Percentiles rank a stretch among this genome's conserved stretches.
Evolutionary conservation across 306 rosid species (phyloP).

Genomic region (Psophocarpus tetragonolobus): DNA sequence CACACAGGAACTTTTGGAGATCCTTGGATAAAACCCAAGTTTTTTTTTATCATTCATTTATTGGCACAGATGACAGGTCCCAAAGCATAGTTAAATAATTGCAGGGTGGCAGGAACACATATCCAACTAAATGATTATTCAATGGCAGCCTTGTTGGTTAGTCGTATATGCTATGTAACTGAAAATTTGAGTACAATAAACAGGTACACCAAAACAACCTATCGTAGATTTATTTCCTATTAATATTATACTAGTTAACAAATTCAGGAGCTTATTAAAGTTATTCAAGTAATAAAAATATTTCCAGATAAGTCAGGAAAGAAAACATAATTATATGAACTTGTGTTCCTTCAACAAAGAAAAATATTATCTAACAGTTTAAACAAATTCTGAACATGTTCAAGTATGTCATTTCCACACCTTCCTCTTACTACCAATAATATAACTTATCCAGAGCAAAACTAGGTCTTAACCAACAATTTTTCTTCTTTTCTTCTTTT

Average conservation of each 20-base stretch:
- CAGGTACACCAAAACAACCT: background rate
- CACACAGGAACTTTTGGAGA: background rate
- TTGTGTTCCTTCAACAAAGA: background rate
- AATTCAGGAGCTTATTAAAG: background rate
- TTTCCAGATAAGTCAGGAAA: background rate
- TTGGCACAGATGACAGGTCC: background rate
- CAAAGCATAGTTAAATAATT: background rate
- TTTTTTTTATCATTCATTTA: background rate
- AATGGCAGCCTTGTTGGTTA: background rate
- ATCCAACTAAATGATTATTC: conserved; percentile 2
- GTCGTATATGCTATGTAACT: background rate
- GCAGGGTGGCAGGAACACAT: background rate
- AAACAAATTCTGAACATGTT: conserved; percentile 4
- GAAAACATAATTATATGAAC: background rate
- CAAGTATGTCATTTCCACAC: background rate
- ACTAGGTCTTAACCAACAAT: background rate
- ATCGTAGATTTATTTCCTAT: background rate
- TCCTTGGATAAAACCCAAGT: background rate
- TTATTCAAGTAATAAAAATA: background rate
- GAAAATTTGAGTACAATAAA: background rate
- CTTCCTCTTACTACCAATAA: background rate
- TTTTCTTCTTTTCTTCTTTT: background rate
- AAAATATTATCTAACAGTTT: conserved; percentile 12
- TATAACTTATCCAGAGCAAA: background rate
- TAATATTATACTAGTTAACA: background rate